A percentile compares a stretch with the other conserved stretches of the same genome.
Evolutionary conservation across 2,329 filamentous ascomycete genomes (phyloP).

Genomic region (Tolypocladium album): DNA sequence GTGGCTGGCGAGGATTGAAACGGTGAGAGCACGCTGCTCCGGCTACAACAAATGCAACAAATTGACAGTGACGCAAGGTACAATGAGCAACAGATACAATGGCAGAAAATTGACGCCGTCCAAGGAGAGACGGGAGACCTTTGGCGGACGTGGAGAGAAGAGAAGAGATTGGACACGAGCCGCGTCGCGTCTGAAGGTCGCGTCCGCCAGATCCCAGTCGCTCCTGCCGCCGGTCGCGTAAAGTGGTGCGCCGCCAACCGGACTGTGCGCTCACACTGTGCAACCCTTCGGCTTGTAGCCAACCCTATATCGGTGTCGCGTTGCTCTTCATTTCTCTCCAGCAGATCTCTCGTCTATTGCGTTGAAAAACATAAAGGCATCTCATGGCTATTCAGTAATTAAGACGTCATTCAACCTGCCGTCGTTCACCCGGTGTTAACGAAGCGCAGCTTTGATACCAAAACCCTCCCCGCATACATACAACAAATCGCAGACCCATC

Average conservation of each 20-base stretch:
- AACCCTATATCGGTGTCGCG: not conserved
- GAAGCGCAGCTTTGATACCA: no score
- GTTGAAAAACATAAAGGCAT: not conserved
- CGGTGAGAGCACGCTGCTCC: not conserved
- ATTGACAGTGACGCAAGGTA: not conserved
- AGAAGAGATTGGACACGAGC: not conserved
- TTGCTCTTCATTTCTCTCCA: not conserved
- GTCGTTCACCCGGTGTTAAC: no score
- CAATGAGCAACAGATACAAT: not conserved
- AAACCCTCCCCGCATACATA: no score
- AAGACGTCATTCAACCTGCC: no score
- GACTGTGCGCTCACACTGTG: not conserved
- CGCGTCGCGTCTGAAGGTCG: conserved; percentile 1
- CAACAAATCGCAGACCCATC: no score
- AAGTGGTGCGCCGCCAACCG: not conserved
- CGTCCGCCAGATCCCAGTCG: not conserved
- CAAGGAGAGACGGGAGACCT: not conserved
- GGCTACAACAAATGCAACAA: not conserved
- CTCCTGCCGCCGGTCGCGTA: not conserved
- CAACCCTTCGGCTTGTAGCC: not conserved
- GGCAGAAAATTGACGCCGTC: not conserved
- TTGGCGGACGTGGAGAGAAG: not conserved
- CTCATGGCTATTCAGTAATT: no score
- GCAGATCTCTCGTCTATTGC: no score
- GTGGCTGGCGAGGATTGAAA: not conserved